A percentile compares a stretch with the other conserved stretches of the same genome.
Evolutionary conservation across 2,329 filamentous ascomycete genomes (phyloP).

Genomic region (Colletotrichum cuscutae): DNA sequence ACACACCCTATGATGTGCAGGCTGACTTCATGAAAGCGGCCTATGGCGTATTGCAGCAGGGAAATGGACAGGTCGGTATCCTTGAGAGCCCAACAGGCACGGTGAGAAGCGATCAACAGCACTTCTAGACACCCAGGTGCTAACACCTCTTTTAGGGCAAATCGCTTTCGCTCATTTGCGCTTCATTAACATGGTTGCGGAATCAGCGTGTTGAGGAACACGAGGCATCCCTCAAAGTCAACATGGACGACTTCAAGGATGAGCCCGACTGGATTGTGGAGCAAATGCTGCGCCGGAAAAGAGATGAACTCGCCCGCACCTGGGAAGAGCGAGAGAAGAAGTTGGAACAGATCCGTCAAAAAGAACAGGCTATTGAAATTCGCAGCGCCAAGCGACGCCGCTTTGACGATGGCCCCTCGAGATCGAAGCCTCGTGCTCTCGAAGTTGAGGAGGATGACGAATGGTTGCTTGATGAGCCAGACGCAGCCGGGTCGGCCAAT

Average conservation of each 20-base stretch:
- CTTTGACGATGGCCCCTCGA: slow-evolving; percentile 47
- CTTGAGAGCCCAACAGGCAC: slow-evolving; percentile 94
- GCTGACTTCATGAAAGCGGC: slow-evolving; percentile 86
- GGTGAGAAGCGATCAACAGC: slow-evolving; percentile 46
- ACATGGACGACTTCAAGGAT: slow-evolving; percentile 61
- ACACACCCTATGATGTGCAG: slow-evolving; percentile 88
- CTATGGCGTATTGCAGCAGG: slow-evolving; percentile 78
- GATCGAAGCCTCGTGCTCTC: slow-evolving; percentile 33
- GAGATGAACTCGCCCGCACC: slow-evolving; percentile 71
- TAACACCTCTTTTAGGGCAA: slow-evolving; percentile 70
- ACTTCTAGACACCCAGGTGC: background rate
- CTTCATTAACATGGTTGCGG: slow-evolving; percentile 89
- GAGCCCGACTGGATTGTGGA: slow-evolving; percentile 89
- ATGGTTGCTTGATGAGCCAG: slow-evolving; percentile 79
- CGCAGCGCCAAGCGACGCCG: slow-evolving; percentile 59
- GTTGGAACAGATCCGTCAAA: slow-evolving; percentile 72
- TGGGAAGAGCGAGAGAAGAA: slow-evolving; percentile 81
- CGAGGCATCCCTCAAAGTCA: slow-evolving; percentile 61
- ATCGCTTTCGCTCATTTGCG: slow-evolving; percentile 91
- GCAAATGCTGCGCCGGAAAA: slow-evolving; percentile 76
- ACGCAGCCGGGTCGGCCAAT: slow-evolving; percentile 55
- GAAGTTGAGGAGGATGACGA: slow-evolving; percentile 69
- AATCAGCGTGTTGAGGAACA: slow-evolving; percentile 75
- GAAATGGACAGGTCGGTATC: slow-evolving; percentile 82
- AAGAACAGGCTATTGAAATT: slow-evolving; percentile 67